Evolutionary conservation across 495 filamentous ascomycete species (phyloP).

Genomic region (Lasiosphaeris hirsuta): DNA sequence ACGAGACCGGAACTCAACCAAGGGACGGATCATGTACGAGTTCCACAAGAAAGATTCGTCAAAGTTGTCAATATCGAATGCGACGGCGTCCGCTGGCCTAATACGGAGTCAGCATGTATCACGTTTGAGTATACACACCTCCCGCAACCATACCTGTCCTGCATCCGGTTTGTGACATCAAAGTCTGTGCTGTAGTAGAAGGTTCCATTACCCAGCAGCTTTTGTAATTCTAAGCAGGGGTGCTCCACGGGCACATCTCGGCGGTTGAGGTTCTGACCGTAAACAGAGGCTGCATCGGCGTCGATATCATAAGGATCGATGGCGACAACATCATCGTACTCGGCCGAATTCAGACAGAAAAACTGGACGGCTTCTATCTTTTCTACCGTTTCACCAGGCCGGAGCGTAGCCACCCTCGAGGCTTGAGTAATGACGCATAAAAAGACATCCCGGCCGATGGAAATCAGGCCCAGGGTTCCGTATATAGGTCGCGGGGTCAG

Average conservation of each 20-base stretch:
- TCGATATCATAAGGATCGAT: slow-evolving; percentile 50
- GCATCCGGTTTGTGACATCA: slow-evolving; percentile 88
- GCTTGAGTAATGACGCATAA: slow-evolving; percentile 84
- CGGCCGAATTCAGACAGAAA: slow-evolving; percentile 79
- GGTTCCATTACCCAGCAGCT: slow-evolving; percentile 87
- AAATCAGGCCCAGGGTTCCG: slow-evolving; percentile 88
- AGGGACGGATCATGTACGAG: slow-evolving; percentile 91
- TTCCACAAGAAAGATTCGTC: slow-evolving; percentile 96
- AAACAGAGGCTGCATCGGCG: slow-evolving; percentile 47
- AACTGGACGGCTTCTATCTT: slow-evolving; percentile 87
- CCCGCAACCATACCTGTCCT: slow-evolving; percentile 66
- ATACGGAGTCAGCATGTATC: slow-evolving; percentile 17
- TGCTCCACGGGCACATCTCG: slow-evolving; percentile 72
- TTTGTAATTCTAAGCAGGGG: slow-evolving; percentile 84
- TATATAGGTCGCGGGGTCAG: slow-evolving; percentile 72
- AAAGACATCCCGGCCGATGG: slow-evolving; percentile 81
- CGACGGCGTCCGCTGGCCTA: slow-evolving; percentile 51
- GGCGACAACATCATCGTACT: slow-evolving; percentile 75
- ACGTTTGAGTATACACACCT: not conserved
- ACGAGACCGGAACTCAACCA: slow-evolving; percentile 82
- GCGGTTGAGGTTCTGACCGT: slow-evolving; percentile 57
- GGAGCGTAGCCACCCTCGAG: slow-evolving; percentile 71
- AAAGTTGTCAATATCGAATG: slow-evolving; percentile 77
- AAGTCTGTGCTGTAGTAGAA: slow-evolving; percentile 99
- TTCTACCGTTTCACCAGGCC: slow-evolving; percentile 83